Base-by-base conservation (phyloP, 2,329 filamentous ascomycete species). In the Sarocladium strictum region DNA sequence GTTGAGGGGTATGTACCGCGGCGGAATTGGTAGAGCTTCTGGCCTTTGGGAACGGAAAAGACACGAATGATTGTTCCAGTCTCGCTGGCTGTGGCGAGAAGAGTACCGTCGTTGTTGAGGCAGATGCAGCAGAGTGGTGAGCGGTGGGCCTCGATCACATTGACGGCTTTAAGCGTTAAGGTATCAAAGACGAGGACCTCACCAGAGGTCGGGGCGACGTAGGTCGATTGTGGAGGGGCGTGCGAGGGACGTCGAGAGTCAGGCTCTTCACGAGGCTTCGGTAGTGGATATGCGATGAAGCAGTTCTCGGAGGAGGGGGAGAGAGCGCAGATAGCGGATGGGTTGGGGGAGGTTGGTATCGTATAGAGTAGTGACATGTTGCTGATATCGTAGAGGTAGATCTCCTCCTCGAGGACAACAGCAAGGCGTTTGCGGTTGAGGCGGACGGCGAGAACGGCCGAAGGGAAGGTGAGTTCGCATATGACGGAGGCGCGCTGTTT, bases 321-420 rank as follows among this genome's bases (percentile, higher is more conserved):
- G 4, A 99, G 80, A 3, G 92, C 89, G 71, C 91, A 96, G 57
- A 97, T 94, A 32, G 90, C 91, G 59, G 84, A 85, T 1, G 92
- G 90, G 64, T 99, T 99, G 6, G 94, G 90, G 3, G 93, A 97
- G 5, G 93, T 97, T 56, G 91, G 85, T 60, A 97, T 96, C 5
- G 90, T 96, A 69, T 91, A 88, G 38, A 97, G 78, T 56, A 97
- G 83, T 64, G 89, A 93, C 93, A 99, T 97, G 67, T 97, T 97
- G 72, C 92, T 91, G 61, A 99, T 97, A 69, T 99, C 94, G 75
- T 99, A 99, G 50, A 99, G 81, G 72, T 97, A 99, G 58, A 97
- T 96, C 68, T 96, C 89, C 63, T 96, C 91, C 69, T 99, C 94
- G 55, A 97, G 80, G 14, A 97, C 86, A 29, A 99, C 92, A 12